Evolutionary conservation across 345 rosid species (phyloP), one percentile per base, ranked within the genome.

Genomic region (Erysimum cheiranthoides): DNA sequence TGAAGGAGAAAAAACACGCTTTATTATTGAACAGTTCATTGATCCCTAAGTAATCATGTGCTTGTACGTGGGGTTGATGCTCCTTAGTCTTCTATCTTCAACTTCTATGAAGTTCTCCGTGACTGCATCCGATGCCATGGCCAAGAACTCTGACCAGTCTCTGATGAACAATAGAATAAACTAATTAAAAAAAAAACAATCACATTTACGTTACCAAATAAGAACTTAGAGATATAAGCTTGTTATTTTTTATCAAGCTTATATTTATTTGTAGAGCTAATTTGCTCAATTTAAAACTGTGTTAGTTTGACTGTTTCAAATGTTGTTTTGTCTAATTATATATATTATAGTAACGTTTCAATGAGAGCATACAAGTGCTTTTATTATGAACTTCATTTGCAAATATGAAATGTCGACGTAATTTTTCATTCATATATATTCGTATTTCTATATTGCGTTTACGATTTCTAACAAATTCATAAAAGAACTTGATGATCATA

Each of bases 131-230:
- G 95, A 82, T 2, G 98, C 87, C 39, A 36, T 79, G 13, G 49
- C 76, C 72, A 94, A 74, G 79, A 94, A 87, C 49, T 90, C 65
- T 45, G 98, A 86, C 98, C 98, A 94, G 61, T 94, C 89, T 83
- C 98, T 94, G 10, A 10, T 94, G 10, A 10, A 75, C 12, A 61
- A 45, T 21, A 13, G 13, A 49, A 45, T 45, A 49, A 17, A 17
- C 11, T 8, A 8, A 49, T 16, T 8, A 3, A 8, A 16, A 0
- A 16, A 0, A 49, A 45, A 17, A 14, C 4, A 36, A 16, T 32
- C 61, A 25, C 59, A 50, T 25, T 42, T 34, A 27, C n/a, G 46
- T 10, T 45, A 61, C 8, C 25, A 10, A 5, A 6, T 10, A 47
- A n/a, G 3, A 42, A 40, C 53, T 14, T 50, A 14, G 32, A 73